Evolutionary conservation across 192 early-diverging fungal species (phyloP).

Genomic region (Backusella psychrophila): DNA sequence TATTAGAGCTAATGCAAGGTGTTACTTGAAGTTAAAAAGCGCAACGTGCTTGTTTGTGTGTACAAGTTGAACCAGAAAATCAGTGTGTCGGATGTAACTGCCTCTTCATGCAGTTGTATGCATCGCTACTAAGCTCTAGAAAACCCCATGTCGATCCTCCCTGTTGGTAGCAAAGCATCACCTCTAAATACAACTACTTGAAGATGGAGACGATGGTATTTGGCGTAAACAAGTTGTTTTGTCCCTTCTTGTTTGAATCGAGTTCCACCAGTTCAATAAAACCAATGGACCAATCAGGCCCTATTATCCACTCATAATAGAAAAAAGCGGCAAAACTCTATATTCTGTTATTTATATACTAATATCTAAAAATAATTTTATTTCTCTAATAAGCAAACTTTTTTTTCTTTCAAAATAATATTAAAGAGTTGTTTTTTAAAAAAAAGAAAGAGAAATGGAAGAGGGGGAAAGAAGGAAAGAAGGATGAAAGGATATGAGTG

Average conservation of each 20-base stretch:
- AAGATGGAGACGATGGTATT: background rate
- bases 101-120: background rate
- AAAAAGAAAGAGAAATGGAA: too few relatives aligned
- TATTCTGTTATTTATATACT: background rate
- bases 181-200: background rate
- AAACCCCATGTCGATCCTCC: background rate
- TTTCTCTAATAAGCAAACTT: background rate
- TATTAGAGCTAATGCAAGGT: background rate
- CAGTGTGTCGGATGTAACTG: background rate
- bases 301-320: background rate
- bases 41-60: background rate
- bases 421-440: background rate
- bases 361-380: conserved; percentile 4
- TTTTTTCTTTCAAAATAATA: background rate
- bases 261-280: background rate
- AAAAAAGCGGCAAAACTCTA: background rate
- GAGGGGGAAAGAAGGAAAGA: background rate
- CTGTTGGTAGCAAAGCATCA: background rate
- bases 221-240: background rate
- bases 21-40: background rate
- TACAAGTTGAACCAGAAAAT: background rate
- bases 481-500: background rate
- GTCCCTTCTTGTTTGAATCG: background rate
- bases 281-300: background rate
- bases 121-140: background rate